phyloP scores from a whole-genome alignment of 108 stramenopile genomes.

The Parmales sp. region DNA sequence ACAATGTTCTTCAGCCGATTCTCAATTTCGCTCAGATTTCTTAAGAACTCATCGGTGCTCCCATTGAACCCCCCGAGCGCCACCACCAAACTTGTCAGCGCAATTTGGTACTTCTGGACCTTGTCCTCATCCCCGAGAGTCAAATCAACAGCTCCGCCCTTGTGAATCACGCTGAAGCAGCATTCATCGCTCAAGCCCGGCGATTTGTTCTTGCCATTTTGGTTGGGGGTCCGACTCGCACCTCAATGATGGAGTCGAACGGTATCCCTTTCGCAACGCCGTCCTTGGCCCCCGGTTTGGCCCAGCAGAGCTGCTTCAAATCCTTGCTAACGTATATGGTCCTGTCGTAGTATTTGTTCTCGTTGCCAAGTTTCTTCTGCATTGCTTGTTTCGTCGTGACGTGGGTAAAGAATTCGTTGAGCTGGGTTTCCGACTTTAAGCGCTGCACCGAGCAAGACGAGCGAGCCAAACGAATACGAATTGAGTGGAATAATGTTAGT shows the following conservation, averaged over 20 bases:
- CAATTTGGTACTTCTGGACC: not conserved
- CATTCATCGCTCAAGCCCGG: not conserved
- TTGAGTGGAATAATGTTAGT: no score
- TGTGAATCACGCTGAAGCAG: not conserved
- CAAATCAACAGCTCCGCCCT: constrained; percentile 1
- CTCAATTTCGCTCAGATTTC: not conserved
- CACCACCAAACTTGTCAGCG: no score
- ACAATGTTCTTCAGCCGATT: not conserved
- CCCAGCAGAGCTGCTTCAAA: constrained; percentile 4
- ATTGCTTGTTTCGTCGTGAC: not conserved
- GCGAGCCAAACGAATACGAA: not conserved
- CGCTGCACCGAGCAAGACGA: not conserved
- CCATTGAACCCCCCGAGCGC: not conserved
- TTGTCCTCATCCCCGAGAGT: not conserved
- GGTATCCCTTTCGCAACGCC: not conserved
- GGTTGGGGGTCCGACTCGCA: not conserved
- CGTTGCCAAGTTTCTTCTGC: constrained; percentile 3
- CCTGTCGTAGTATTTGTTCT: constrained; percentile 10
- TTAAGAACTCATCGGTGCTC: not conserved
- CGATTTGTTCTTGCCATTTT: not conserved
- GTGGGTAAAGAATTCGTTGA: not conserved
- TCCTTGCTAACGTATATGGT: not conserved
- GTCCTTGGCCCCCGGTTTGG: not conserved
- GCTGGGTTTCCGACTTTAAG: not conserved
- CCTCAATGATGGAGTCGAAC: not conserved